These are phyloP conservation scores for Citrus sp. DNA, from an alignment of 345 rosid genomes.

Conservation along the genomic window DNA sequence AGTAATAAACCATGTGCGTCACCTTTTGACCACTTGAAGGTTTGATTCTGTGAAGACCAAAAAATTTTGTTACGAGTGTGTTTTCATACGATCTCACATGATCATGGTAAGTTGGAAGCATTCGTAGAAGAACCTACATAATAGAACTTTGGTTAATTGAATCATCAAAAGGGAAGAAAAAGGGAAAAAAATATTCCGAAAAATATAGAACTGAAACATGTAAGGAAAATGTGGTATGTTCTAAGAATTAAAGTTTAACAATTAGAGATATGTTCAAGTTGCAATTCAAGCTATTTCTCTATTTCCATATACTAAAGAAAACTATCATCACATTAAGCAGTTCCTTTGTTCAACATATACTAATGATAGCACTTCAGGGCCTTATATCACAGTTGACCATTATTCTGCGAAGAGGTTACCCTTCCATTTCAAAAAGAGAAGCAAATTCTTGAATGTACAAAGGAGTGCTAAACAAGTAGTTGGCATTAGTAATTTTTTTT, in stretches of 20 bases:
- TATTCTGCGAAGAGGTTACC: not conserved
- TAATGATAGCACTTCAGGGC: not conserved
- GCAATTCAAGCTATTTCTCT: not conserved
- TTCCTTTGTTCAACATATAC: not conserved
- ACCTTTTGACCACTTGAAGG: constrained; percentile 99
- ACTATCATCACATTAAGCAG: not conserved
- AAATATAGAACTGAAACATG: constrained; percentile 1
- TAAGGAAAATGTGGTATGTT: not conserved
- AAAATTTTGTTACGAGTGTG: constrained; percentile 93
- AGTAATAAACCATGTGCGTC: constrained; percentile 4
- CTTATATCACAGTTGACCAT: not conserved
- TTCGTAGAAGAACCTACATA: constrained; percentile 81
- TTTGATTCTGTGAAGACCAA: constrained; percentile 98
- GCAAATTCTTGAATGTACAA: not conserved
- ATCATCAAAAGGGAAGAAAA: constrained; percentile 4
- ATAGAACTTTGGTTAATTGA: constrained; percentile 23
- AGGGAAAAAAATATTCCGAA: not conserved
- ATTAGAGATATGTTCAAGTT: not conserved
- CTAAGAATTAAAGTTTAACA: not conserved
- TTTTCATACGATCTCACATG: constrained; percentile 90
- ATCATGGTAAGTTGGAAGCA: constrained; percentile 96
- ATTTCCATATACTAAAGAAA: not conserved
- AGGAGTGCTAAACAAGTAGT: not conserved
- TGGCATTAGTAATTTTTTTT: not conserved
- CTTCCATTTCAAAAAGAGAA: not conserved